Evolutionary conservation across 768 basidiomycete genomes (phyloP).

Genomic region (Boletales sp.): DNA sequence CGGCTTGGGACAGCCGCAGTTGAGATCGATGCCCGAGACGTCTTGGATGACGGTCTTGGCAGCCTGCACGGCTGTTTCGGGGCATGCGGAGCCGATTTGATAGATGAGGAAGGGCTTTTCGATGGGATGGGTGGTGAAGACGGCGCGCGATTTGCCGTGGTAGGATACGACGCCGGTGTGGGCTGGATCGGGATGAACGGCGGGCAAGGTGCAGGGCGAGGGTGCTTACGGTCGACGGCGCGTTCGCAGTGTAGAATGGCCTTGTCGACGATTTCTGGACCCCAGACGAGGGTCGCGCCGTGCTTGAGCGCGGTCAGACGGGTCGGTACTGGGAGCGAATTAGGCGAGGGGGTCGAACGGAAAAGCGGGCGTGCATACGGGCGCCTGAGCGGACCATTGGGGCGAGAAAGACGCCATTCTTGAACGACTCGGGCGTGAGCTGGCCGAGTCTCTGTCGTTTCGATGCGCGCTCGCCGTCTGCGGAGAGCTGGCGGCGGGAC

Average conservation of each 20-base stretch:
- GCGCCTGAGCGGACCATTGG: constrained; percentile 98
- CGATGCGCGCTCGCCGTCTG: constrained; percentile 26
- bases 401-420: constrained; percentile 88
- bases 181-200: constrained; percentile 43
- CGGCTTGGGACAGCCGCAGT: constrained; percentile 96
- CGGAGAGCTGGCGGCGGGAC: constrained; percentile 52
- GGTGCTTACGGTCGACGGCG: constrained; percentile 75
- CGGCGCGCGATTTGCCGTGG: constrained; percentile 76
- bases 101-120: constrained; percentile 94
- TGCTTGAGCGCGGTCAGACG: constrained; percentile 86
- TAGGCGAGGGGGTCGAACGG: neutral
- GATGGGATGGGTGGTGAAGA: constrained; percentile 90
- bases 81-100: constrained; percentile 90
- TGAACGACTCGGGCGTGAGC: constrained; percentile 72
- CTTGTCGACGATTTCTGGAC: constrained; percentile 94
- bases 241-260: constrained; percentile 86
- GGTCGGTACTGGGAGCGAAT: constrained; percentile 61
- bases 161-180: constrained; percentile 84
- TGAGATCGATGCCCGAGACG: constrained; percentile 92
- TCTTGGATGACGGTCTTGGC: constrained; percentile 84
- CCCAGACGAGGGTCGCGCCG: constrained; percentile 93
- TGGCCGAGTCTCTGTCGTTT: constrained; percentile 59
- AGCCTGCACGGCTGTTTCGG: constrained; percentile 88
- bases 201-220: neutral
- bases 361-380: constrained; percentile 46